Base-by-base conservation (phyloP, 2,329 filamentous ascomycete genomes). In the Neonectria punicea region DNA sequence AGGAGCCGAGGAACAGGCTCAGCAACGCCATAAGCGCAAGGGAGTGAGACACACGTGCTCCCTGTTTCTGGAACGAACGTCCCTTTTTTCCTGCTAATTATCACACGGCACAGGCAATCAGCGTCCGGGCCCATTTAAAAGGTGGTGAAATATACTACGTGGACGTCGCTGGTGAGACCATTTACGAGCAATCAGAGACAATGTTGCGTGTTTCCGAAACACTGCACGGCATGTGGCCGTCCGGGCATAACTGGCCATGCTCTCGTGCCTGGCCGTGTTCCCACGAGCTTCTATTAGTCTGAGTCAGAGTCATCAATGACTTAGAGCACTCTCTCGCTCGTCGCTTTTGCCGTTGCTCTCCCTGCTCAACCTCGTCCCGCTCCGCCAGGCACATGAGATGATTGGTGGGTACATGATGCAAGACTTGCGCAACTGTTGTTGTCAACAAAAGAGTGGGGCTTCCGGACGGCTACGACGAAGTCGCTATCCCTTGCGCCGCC, bases 11-110 rank as follows among this genome's bases (percentile, higher is more conserved):
- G 43, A 50, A 25, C 49, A 65, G 20, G 54, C 22, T 43, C 39
- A 51, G 18, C 18, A 20, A 64, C 70, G 63, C 67, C 22, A 50
- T 18, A 49, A 41, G 28, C 41, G 68, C 61, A 70, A 70, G 67
- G 66, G 63, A 50, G 34, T 53, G 61, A 22, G 51, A 53, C 55
- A 67, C 55, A 66, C 58, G 63, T 63, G 65, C 58, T 60, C 63
- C 57, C 56, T 55, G 66, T 69, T 72, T 69, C 69, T 73, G 70
- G 70, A 70, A 73, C 66, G 32, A 66, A 55, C 60, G 55, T 59
- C 47, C 56, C 36, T 44, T 53, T 22, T 25, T 25, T 25, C 25
- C 61, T 53, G 50, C 54, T 68, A 43, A 59, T 56, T 56, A 44
- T 43, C 36, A 34, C 54, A 50, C 56, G 32, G 51, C n/a, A 30